Base-by-base conservation (phyloP, 2,329 filamentous ascomycete species). In the Talaromyces albobiverticillius region DNA sequence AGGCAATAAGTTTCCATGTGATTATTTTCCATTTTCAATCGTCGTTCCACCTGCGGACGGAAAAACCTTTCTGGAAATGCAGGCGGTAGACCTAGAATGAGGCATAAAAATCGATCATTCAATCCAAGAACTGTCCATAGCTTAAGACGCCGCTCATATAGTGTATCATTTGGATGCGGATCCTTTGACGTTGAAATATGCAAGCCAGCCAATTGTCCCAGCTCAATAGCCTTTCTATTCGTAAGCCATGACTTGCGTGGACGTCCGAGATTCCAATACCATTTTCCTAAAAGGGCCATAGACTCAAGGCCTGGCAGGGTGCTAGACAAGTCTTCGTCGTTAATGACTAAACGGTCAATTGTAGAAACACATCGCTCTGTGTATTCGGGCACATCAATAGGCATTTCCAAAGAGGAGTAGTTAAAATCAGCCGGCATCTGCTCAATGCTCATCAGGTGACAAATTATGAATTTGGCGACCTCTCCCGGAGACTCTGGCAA, bases 221-320 rank as follows among this genome's bases (percentile, higher is more conserved):
- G 76, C 60, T 77, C 78, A 36, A 84, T 68, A 3, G 75, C 81
- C 38, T 76, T 73, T 11, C 81, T 75, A 38, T 73, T 72, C 8
- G 74, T 64, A 4, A 81, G 67, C 82, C 82, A 85, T 1, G 79
- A 76, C 57, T 77, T 74, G 32, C 79, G 76, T 10, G 82, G 80
- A 40, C 78, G 76, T 2, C 82, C 82, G 57, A 81, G 76, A 54
- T 82, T 79, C 49, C 81, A 68, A 57, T 80, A 78, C 57, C 79
- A 75, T 60, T 82, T 83, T 11, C 74, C 71, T 38, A 77, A 71
- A 11, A 84, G 62, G 46, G 78, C 67, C 40, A 80, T 70, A 47
- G 76, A 79, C 61, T 84, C 80, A 53, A 84, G 71, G 3, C 77
- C 78, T 47, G 82, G 76, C 0, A 82, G 59, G 1, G 74, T 80